A percentile compares a stretch with the other conserved stretches of the same genome.
These are phyloP conservation scores for Exidia glandulosa DNA, from an alignment of 768 basidiomycete genomes.

Conservation along the genomic window DNA sequence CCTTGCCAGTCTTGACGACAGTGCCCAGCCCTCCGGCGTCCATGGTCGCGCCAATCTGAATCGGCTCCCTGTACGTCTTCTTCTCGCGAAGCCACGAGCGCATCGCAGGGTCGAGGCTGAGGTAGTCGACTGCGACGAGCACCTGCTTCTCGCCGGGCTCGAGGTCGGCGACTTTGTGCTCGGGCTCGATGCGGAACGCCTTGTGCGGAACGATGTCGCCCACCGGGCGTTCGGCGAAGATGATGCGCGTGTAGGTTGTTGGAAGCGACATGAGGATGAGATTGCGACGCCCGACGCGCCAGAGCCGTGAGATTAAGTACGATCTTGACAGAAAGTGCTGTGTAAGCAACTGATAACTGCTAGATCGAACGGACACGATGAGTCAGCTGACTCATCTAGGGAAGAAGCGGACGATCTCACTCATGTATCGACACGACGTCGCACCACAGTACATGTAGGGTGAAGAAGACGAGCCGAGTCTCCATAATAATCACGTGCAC, in stretches of 20 bases:
- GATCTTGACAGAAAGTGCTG: no score
- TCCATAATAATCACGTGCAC: no score
- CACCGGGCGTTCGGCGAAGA: constrained; percentile 65
- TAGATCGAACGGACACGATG: no score
- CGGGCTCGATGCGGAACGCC: constrained; percentile 51
- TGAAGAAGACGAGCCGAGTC: no score
- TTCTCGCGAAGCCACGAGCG: constrained; percentile 73
- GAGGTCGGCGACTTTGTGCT: constrained; percentile 8
- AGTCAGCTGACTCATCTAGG: no score
- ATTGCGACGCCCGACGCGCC: no score
- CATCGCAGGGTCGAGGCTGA: constrained; percentile 85
- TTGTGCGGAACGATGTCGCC: constrained; percentile 50
- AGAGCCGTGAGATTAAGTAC: no score
- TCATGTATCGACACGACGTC: no score
- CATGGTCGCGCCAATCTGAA: constrained; percentile 69
- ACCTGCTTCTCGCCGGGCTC: constrained; percentile 32
- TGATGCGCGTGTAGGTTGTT: constrained; percentile 48
- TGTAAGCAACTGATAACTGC: no score
- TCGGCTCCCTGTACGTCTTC: constrained; percentile 56
- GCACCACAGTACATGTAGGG: no score
- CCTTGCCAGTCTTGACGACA: constrained; percentile 46
- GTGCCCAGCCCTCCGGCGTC: constrained; percentile 51
- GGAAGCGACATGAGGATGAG: constrained; percentile 6
- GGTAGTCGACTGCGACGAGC: constrained; percentile 67
- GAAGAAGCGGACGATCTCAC: no score